Base-by-base conservation (phyloP, 768 basidiomycete species). In the Lentinula raphanica region DNA sequence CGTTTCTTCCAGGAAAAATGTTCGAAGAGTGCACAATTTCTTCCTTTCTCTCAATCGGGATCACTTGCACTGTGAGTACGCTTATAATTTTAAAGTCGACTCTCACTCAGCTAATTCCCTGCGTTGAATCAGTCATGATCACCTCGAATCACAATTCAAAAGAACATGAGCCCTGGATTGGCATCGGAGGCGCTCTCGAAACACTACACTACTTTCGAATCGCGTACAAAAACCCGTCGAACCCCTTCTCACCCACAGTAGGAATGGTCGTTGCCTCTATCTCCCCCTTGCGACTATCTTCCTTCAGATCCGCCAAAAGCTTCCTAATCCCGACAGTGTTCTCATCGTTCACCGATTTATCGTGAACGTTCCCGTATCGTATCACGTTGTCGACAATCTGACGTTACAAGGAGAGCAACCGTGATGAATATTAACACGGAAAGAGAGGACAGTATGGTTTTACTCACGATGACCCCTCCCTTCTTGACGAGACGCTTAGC, bases 311-410 rank as follows among this genome's bases (percentile, higher is more conserved):
- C 28, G 68, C 61, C 57, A 86, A 64, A 12, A 86, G 69, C 17
- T 61, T 65, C 19, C 83, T 72, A 3, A 82, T 76, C 13, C 82
- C 84, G 55, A 81, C 77, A 5, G 75, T 62, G 17, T 64, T 68
- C 3, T 54, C 35, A 46, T 78, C 72, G 2, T 66, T 60, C 44
- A 65, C 65, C 5, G 67, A 63, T 1, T 69, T 72, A 62, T 82
- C 75, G 0, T 79, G 70, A 0, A 82, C 79, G 5, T 63, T 67
- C 3, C 79, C 83, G 27, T 73, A 63, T 5, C 80, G 76, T 3
- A 83, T 82, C 28, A 84, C 81, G 62, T 87, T 87, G 67, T 85
- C 85, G 7, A 85, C 79, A 57, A 84, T 79, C 80, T 83, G 12
- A n/a, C 17, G 15, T 40, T 40, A n/a, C n/a, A n/a, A n/a, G n/a